Base-by-base conservation (phyloP, 1,284 basidiomycete genomes). In the Malassezia globosa region DNA sequence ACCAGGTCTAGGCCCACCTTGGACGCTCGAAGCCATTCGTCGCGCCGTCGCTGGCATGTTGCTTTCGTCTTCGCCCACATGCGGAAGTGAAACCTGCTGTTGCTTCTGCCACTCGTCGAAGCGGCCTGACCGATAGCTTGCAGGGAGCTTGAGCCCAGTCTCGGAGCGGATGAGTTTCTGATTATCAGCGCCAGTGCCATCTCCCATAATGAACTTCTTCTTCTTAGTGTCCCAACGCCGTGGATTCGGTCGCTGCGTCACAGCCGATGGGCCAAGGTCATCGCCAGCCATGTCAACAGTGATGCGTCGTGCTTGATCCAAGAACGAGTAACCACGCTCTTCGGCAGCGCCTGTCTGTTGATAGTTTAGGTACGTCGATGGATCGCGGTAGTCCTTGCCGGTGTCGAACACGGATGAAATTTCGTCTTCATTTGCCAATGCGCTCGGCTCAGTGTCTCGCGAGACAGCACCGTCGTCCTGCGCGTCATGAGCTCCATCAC, bases 101-200 rank as follows among this genome's bases (percentile, higher is more conserved):
- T 84, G 85, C 55, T 80, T 77, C 72, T 85, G 86, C 94, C 94
- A 99, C 67, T 92, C 87, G 46, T 94, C 87, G 71, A 86, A 99
- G 4, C 87, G 80, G 4, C 94, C 94, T 56, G 83, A 87, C 48
- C 86, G 83, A 75, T 89, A 99, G 6, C 82, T 82, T 0, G 89
- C 89, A 1, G 94, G 94, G n/a, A 99, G 77, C 40, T 85, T 81
- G 13, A 82, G 81, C 1, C 94, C 94, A 57, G 83, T 88, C 73
- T 99, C 94, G 1, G 88, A 89, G 57, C 81, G 82, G 60, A 99
- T 85, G 60, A 97, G 78, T 73, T 95, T 96, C 63, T 92, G 79
- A 72, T 96, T 96, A 72, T 96, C 89, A 4, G 86, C 81, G 4
- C 90, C 89, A 25, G 77, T 77, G 8, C 85, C 85, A 34, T 82